Base-by-base conservation (phyloP, 805 yeast species). In the Phaffomyces thermotolerans region DNA sequence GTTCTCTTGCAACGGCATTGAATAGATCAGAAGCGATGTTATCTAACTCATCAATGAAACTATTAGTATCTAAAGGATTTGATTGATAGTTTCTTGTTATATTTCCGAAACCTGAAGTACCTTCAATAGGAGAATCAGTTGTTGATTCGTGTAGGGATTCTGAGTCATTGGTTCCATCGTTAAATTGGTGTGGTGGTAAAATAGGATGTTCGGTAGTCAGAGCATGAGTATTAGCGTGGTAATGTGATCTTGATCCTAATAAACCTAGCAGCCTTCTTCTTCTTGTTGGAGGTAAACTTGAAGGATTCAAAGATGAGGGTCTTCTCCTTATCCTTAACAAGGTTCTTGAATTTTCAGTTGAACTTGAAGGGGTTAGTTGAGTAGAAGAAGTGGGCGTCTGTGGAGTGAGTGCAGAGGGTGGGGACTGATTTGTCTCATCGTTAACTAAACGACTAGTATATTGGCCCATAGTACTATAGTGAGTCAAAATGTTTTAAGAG, bases 261-360 rank as follows among this genome's bases (percentile, higher is more conserved):
- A 53, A 44, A 24, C 58, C 30, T 34, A 50, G 53, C 6, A 54
- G 29, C 14, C 60, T 36, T 45, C 59, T 53, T 43, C 60, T 49
- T 31, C 54, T 48, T 7, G 52, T n/a, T 1, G 58, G 51, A 1
- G 58, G 55, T 4, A 45, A 40, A 4, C 31, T 20, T 1, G 52
- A 18, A 10, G 45, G 43, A 37, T 27, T 48, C 29, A 44, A 40
- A n/a, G 59, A 53, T 1, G 60, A 54, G 4, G 56, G 50, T 39
- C 60, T 48, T 48, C 60, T 49, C 45, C 58, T 51, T 18, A 53
- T 34, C 13, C 35, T 40, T n/a, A 40, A 41, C 6, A 39, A 44
- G 24, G 24, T 33, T 38, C 35, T 22, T 40, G 29, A 23, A 40
- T 8, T 24, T 39, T 18, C 29, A 31, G 30, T 15, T 15, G 34